Evolutionary conservation across 2,329 filamentous ascomycete species (phyloP), one percentile per base, ranked within the genome.

Genomic region (Fusarium lateritium): DNA sequence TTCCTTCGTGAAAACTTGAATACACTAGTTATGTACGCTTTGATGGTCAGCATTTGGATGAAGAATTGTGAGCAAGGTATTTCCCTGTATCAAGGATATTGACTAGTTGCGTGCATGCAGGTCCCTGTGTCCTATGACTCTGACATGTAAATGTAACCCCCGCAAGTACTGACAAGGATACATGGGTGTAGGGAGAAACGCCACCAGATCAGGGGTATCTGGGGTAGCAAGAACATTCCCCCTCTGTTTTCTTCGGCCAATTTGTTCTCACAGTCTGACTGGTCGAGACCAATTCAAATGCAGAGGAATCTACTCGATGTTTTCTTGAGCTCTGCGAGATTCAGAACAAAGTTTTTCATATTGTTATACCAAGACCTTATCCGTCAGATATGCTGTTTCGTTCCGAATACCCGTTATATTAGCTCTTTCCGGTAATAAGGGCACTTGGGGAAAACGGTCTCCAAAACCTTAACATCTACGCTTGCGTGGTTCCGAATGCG

Each of bases 121-220:
- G 26, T 54, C 51, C 44, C 39, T 50, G 24, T 19, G 46, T 38
- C 43, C 58, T 43, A 31, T 31, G 28, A 31, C 28, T 31, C 28
- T 31, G 28, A 31, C 45, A n/a, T 40, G 38, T 43, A 45, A 26
- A n/a, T 40, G 38, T 43, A 45, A 26, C 26, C 65, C 61, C 65
- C 68, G 50, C 56, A 52, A 31, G 43, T 46, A 39, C 56, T 69
- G 58, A 51, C 65, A 28, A 62, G 68, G 67, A 49, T 62, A 38
- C 38, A 52, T 58, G 56, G 68, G 53, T 36, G 62, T 69, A 58
- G 53, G 67, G 66, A 22, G 34, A 43, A 62, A 62, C 36, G 34
- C 47, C 50, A 60, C 39, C 22, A 43, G 22, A 46, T 46, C 58
- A 61, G 55, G 58, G 44, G 49, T 53, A 42, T 62, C 64, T 45